Evolutionary conservation across 2,329 filamentous ascomycete species (phyloP).

Genomic region (Nemania bipapillata): DNA sequence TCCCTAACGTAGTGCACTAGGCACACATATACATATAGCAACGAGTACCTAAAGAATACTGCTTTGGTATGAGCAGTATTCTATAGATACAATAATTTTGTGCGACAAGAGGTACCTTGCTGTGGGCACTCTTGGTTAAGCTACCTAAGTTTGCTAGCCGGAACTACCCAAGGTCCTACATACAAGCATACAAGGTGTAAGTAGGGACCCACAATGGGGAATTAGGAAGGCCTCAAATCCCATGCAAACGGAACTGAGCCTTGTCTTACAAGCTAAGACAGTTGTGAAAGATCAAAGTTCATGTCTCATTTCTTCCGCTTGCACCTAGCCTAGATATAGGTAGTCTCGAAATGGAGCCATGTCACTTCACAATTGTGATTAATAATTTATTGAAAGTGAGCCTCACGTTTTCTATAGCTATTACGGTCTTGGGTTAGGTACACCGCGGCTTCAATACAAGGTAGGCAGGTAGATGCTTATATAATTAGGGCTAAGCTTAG

Average conservation of each 20-base stretch:
- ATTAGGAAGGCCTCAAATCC: slow-evolving; percentile 7
- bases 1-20: not conserved
- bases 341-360: not conserved
- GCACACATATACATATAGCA: not conserved
- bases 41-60: not conserved
- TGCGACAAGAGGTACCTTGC: slow-evolving; percentile 2
- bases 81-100: not conserved
- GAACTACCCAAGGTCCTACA: too few relatives aligned
- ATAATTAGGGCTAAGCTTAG: not conserved
- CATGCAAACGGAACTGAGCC: not conserved
- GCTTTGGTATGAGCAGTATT: not conserved
- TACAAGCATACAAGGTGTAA: not conserved
- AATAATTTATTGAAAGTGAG: not conserved
- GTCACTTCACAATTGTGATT: not conserved
- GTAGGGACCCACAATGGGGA: not conserved
- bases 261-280: not conserved
- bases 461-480: too few relatives aligned
- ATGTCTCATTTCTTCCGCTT: not conserved
- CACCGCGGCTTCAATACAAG: too few relatives aligned
- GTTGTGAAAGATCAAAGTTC: not conserved
- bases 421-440: too few relatives aligned
- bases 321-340: not conserved
- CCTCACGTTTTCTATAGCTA: not conserved
- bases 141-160: not conserved
- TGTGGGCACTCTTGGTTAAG: not conserved